Base-by-base conservation (phyloP, 2,329 filamentous ascomycete genomes). In the Rutstroemia sydowiana region DNA sequence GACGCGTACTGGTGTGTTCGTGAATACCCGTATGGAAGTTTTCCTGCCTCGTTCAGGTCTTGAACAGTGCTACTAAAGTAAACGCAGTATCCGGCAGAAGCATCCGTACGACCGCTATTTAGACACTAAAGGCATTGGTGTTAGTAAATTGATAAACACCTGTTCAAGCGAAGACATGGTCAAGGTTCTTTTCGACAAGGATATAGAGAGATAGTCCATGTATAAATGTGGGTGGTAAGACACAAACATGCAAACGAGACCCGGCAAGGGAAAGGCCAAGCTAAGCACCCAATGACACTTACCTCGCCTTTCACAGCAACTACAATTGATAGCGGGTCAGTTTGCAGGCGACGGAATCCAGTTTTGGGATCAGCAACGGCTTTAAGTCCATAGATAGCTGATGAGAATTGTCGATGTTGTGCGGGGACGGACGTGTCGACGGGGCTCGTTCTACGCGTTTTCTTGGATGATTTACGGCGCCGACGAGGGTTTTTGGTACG, bases 1-100 rank as follows among this genome's bases (percentile, higher is more conserved):
- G 53, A 55, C 2, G 55, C 55, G 30, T 41, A 50, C 13, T 57
- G 42, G 16, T 28, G 46, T 2, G 55, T 59, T 16, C 57, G 57
- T 2, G 47, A 36, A 14, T 28, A 46, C 1, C 34, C 21, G n/a
- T 32, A 26, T n/a, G 54, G 52, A 11, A 58, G 28, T 3, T 45
- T 30, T 11, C 54, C 56, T 13, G 30, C 41, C 39, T 21, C 39
- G 13, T 41, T 41, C 1, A 41, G 16, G 11, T 41, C 11, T 16
- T 41, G 18, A 13, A 10, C 8, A 5, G 18, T 21, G 8, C 13
- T 20, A 3, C 18, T 20, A 14, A 41, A 41, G 21, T 21, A 41
- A 21, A 41, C 39, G 14, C 10, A 3, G 21, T 23, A 41, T 13
- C 39, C 21, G 16, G 39, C 39, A 14, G 21, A 9, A 10, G 36